These are phyloP conservation scores for Anaeromyces robustus DNA, from an alignment of 192 early-diverging fungal genomes.

Conservation along the genomic window DNA sequence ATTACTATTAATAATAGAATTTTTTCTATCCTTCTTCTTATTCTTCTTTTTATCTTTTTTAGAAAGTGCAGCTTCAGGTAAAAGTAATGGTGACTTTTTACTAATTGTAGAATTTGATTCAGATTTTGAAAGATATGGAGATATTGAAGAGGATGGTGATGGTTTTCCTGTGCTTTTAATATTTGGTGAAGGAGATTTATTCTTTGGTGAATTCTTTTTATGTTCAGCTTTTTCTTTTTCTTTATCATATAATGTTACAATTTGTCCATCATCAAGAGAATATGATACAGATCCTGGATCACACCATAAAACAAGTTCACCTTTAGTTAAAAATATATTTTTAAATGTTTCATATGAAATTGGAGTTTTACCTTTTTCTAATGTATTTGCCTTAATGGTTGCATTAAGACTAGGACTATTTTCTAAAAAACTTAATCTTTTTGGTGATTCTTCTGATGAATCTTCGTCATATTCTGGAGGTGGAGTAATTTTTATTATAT, in stretches of 20 bases:
- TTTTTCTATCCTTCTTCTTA: background rate
- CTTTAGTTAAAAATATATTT: background rate
- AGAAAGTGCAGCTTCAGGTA: background rate
- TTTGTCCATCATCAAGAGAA: background rate
- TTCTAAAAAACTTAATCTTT: background rate
- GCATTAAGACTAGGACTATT: background rate
- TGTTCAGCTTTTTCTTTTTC: background rate
- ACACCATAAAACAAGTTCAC: background rate
- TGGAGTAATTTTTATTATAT: background rate
- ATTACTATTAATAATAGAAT: background rate
- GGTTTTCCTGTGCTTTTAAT: background rate
- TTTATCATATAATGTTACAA: background rate
- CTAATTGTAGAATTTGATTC: background rate
- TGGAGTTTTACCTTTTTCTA: background rate
- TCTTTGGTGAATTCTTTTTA: background rate
- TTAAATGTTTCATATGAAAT: background rate
- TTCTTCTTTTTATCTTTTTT: background rate
- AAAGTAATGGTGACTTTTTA: background rate
- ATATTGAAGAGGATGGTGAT: background rate
- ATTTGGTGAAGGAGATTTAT: no score
- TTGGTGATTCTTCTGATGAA: background rate
- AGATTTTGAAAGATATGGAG: background rate
- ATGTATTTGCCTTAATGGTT: background rate
- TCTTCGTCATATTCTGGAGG: background rate
- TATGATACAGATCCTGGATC: background rate